Evolutionary conservation across 2,329 filamentous ascomycete species (phyloP).

Genomic region (Meredithiella fracta): DNA sequence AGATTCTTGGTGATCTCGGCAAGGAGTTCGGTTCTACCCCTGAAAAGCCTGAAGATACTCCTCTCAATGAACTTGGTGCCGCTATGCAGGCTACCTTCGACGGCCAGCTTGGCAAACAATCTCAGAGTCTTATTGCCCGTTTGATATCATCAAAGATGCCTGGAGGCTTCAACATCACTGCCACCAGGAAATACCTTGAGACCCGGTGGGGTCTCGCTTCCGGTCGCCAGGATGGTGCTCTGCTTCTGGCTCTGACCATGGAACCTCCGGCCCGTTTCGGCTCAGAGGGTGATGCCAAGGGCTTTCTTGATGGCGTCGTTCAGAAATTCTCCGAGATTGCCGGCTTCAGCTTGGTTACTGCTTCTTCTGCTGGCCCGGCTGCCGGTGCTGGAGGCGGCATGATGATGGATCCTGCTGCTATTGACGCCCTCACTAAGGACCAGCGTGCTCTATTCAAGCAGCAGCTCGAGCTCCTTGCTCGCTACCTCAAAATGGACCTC

Average conservation of each 20-base stretch:
- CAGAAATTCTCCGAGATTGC: constrained; percentile 78
- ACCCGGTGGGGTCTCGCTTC: constrained; percentile 76
- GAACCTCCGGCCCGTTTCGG: constrained; percentile 79
- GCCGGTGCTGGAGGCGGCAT: constrained; percentile 63
- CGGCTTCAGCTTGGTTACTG: constrained; percentile 68
- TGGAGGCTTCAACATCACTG: constrained; percentile 96
- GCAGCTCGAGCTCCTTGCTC: constrained; percentile 83
- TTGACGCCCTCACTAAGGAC: constrained; percentile 94
- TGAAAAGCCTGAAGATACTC: constrained; percentile 95
- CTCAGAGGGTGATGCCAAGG: constrained; percentile 80
- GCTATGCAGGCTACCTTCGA: constrained; percentile 98
- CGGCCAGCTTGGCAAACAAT: constrained; percentile 93
- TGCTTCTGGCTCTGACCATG: constrained; percentile 80
- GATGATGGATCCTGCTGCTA: constrained; percentile 98
- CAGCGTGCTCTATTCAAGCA: constrained; percentile 95
- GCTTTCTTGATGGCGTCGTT: constrained; percentile 71
- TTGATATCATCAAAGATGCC: constrained; percentile 99
- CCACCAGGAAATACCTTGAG: constrained; percentile 87
- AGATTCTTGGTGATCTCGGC: constrained; percentile 91
- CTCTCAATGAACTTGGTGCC: constrained; percentile 84
- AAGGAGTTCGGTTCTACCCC: constrained; percentile 98
- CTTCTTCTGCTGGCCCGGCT: constrained; percentile 55
- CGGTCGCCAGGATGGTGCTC: constrained; percentile 78
- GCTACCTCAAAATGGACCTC: constrained; percentile 94
- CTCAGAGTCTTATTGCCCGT: constrained; percentile 78